phyloP scores from a whole-genome alignment of 2,329 filamentous ascomycete species.

The Pseudocercospora crystallina region DNA sequence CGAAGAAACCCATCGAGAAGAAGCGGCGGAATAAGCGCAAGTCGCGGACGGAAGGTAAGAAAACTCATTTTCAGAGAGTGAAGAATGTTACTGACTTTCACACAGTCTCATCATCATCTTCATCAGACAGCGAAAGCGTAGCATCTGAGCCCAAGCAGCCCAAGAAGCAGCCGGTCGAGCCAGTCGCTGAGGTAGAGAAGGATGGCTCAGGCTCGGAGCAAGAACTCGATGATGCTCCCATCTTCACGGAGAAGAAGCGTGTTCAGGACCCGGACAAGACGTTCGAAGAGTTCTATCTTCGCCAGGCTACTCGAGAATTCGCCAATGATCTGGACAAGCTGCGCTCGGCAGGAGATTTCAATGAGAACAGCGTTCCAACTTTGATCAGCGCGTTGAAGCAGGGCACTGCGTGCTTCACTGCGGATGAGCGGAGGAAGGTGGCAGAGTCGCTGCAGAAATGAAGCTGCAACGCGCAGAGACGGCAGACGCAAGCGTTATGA shows the following conservation, averaged over 20 bases:
- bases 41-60: constrained; percentile 27
- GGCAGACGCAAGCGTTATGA: too few species aligned
- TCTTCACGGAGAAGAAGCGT: constrained; percentile 11
- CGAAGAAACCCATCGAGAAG: constrained; percentile 18
- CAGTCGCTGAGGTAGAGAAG: too few species aligned
- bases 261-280: constrained; percentile 25
- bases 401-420: constrained; percentile 61
- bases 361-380: constrained; percentile 60
- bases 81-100: neutral
- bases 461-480: neutral
- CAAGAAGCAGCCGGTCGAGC: neutral
- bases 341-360: constrained; percentile 69
- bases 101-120: constrained; percentile 19
- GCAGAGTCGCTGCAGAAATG: constrained; percentile 10
- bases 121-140: constrained; percentile 20
- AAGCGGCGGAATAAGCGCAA: constrained; percentile 30
- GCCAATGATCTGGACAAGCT: constrained; percentile 73
- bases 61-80: neutral
- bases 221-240: neutral
- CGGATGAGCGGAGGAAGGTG: constrained; percentile 52
- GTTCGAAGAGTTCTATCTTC: constrained; percentile 68
- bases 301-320: constrained; percentile 67
- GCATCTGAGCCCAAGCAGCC: constrained; percentile 2
- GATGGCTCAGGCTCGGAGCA: neutral
- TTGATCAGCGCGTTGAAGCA: constrained; percentile 69